A percentile compares a stretch with the other conserved stretches of the same genome.
These are phyloP conservation scores for Nicotiana tomentosiformis DNA, from an alignment of 257 asterid species.

Conservation along the genomic window DNA sequence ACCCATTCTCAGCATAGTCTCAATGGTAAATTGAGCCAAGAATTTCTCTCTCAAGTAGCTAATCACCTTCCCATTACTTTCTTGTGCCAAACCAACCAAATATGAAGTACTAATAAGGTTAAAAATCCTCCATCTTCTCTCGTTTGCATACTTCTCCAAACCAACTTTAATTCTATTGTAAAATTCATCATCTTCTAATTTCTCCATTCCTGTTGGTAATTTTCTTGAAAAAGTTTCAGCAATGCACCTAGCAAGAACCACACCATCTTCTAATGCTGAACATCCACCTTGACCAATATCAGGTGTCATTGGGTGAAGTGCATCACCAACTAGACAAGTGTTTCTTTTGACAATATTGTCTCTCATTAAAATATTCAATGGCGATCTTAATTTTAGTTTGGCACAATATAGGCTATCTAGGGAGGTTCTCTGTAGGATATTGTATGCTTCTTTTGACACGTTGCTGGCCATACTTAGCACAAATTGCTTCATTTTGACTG, in stretches of 20 bases:
- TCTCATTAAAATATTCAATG: slow-evolving; percentile 45
- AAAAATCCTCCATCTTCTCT: slow-evolving; percentile 71
- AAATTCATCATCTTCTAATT: slow-evolving; percentile 11
- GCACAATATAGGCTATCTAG: slow-evolving; percentile 41
- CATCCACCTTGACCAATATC: slow-evolving; percentile 83
- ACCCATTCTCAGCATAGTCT: slow-evolving; percentile 6
- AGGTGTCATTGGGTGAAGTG: slow-evolving; percentile 13
- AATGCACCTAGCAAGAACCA: slow-evolving; percentile 59
- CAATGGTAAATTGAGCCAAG: slow-evolving; percentile 25
- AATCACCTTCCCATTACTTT: slow-evolving; percentile 38
- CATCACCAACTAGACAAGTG: slow-evolving; percentile 59
- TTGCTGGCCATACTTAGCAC: slow-evolving; percentile 19
- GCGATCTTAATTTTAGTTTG: slow-evolving; percentile 39
- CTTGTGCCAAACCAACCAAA: slow-evolving; percentile 52
- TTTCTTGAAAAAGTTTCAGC: slow-evolving; percentile 24
- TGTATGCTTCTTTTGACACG: slow-evolving; percentile 23
- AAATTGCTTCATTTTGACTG: slow-evolving; percentile 55
- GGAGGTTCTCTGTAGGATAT: slow-evolving; percentile 41
- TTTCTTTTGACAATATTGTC: slow-evolving; percentile 33
- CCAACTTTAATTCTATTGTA: slow-evolving; percentile 28
- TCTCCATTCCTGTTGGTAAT: background rate
- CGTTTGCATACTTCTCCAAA: slow-evolving; percentile 40
- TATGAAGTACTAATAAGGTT: slow-evolving; percentile 42
- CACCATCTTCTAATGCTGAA: slow-evolving; percentile 56
- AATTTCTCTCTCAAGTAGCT: slow-evolving; percentile 42